A percentile compares a stretch with the other conserved stretches of the same genome.
phyloP scores from a whole-genome alignment of 2,329 filamentous ascomycete genomes.

The Neonectria neomacrospora region DNA sequence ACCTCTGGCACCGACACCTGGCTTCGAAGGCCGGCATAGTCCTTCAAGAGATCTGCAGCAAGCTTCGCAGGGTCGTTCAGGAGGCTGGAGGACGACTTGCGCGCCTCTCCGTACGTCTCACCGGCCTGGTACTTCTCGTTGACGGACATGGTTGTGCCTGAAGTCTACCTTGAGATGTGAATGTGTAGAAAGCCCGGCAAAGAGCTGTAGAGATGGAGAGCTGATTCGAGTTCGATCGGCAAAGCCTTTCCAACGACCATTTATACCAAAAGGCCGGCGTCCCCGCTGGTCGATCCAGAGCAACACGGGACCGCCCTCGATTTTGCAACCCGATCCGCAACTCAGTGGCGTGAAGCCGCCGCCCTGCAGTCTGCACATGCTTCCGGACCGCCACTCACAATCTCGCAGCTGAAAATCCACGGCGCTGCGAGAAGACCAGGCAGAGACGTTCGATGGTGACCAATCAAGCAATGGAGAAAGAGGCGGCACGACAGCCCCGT shows the following conservation, averaged over 20 bases:
- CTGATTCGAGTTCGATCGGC: neutral
- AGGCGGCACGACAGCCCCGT: neutral
- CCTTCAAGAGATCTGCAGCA: constrained; percentile 48
- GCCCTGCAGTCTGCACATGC: neutral
- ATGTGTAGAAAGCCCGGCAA: neutral
- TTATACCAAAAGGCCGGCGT: constrained; percentile 22
- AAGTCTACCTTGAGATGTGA: neutral
- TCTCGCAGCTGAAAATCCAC: neutral
- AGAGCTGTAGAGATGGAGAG: neutral
- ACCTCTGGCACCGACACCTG: constrained; percentile 46
- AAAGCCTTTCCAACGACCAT: constrained; percentile 4
- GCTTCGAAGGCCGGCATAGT: constrained; percentile 43
- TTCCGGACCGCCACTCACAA: neutral
- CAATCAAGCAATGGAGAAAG: neutral
- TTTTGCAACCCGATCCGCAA: neutral
- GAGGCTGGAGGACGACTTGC: constrained; percentile 40
- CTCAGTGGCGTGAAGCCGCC: neutral
- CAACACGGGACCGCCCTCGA: neutral
- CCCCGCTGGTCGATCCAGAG: neutral
- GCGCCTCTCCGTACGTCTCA: constrained; percentile 49
- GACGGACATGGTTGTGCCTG: constrained; percentile 44
- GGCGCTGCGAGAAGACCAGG: neutral
- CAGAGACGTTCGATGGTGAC: neutral
- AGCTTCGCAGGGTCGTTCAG: constrained; percentile 49
- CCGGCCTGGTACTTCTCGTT: constrained; percentile 53